Percentiles rank a stretch among this genome's conserved stretches.
Conservation (phyloP, 2,329 filamentous ascomycete genomes). For the Hawksworthiomyces lignivorus region DNA sequence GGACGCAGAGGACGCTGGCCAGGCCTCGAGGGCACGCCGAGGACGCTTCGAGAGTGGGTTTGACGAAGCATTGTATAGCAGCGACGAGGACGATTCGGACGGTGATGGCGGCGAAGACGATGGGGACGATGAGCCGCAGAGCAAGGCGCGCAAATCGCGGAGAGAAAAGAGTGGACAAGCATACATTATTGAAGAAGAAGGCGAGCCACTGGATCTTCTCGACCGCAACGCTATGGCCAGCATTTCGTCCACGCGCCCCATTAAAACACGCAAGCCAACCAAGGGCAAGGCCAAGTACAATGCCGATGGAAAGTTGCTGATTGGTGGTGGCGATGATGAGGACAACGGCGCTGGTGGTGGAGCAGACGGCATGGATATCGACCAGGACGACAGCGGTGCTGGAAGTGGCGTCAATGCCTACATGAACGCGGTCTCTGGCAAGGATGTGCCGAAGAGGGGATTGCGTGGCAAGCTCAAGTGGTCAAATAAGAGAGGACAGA, state of each 20-base stretch:
- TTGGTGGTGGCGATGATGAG: conserved; percentile 45
- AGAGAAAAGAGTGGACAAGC: conserved; percentile 56
- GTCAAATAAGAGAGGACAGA: conserved; percentile 50
- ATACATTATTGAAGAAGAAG: conserved; percentile 90
- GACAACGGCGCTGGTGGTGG: conserved; percentile 44
- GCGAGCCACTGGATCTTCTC: conserved; percentile 89
- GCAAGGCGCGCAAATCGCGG: conserved; percentile 29
- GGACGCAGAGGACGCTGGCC: conserved; percentile 46
- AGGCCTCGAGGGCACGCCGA: conserved; percentile 39
- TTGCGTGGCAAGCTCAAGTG: conserved; percentile 64
- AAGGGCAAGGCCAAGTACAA: conserved; percentile 63
- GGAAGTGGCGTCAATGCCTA: conserved; percentile 59
- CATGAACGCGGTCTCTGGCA: conserved; percentile 60
- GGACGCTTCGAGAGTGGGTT: conserved; percentile 83
- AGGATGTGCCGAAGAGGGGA: conserved; percentile 57
- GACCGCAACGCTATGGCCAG: conserved; percentile 83
- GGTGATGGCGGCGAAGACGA: not conserved
- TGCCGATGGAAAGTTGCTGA: conserved; percentile 71
- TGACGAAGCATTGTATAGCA: conserved; percentile 85
- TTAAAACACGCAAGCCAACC: conserved; percentile 51
- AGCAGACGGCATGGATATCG: conserved; percentile 54
- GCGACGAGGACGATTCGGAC: conserved; percentile 51
- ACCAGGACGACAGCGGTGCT: conserved; percentile 28
- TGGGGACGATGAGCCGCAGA: conserved; percentile 17
- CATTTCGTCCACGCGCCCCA: conserved; percentile 84